Conservation (phyloP, 2,329 filamentous ascomycete species). For the Rosellinia necatrix region DNA sequence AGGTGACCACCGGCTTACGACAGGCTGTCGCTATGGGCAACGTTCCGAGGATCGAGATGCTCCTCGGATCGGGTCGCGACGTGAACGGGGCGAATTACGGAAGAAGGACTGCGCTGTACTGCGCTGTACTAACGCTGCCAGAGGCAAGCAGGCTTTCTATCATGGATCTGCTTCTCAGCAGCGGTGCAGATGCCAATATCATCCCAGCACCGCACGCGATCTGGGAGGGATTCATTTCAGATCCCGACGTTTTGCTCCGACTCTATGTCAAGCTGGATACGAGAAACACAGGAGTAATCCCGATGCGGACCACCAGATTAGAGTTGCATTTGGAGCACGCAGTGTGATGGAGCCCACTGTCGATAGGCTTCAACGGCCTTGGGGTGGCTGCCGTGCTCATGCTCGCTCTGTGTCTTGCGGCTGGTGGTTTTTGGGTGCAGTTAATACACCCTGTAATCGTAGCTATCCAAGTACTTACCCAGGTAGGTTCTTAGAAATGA, state of each 20-base stretch:
- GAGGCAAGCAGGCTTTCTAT: background rate
- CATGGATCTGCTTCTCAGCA: background rate
- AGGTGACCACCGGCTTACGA: background rate
- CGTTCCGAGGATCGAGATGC: background rate
- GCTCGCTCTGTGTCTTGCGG: too few species aligned
- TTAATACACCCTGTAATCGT: too few species aligned
- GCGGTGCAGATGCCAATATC: background rate
- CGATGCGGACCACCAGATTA: too few species aligned
- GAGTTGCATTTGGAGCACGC: too few species aligned
- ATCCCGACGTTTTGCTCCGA: too few species aligned
- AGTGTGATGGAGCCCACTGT: too few species aligned
- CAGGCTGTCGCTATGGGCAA: constrained; percentile 1
- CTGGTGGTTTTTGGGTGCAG: too few species aligned
- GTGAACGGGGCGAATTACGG: background rate
- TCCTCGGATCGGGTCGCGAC: background rate
- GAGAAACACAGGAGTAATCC: too few species aligned
- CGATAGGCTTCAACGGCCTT: background rate
- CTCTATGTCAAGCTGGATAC: too few species aligned
- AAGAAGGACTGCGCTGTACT: constrained; percentile 7
- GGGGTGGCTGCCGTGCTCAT: background rate
- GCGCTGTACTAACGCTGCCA: too few species aligned
- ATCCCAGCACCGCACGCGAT: background rate
- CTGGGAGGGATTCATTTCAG: constrained; percentile 15
- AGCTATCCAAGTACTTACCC: too few species aligned
- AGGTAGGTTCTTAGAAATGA: too few species aligned